A percentile compares a stretch with the other conserved stretches of the same genome.
phyloP scores from a whole-genome alignment of 1,284 basidiomycete species.

The Uromyces viciae-fabae region DNA sequence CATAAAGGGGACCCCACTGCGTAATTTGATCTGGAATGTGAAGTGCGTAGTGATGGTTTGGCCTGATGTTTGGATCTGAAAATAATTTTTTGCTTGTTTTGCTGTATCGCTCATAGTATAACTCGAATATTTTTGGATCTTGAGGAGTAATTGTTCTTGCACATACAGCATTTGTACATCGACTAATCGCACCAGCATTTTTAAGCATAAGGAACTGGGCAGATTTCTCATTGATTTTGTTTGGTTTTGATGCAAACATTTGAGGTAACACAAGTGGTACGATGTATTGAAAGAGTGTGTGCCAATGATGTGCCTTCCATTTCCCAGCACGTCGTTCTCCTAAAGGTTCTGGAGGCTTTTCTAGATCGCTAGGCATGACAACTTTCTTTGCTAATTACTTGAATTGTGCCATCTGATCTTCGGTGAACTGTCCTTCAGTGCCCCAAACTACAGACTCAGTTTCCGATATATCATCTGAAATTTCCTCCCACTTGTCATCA shows the following conservation, averaged over 20 bases:
- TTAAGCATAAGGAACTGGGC: neutral
- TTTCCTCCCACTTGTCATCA: neutral
- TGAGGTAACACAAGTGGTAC: neutral
- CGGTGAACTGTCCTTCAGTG: neutral
- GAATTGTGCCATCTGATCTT: slow-evolving; percentile 1
- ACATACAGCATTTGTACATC: neutral
- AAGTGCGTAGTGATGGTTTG: slow-evolving; percentile 10
- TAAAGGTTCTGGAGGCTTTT: neutral
- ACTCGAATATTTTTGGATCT: neutral
- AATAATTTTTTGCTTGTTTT: neutral
- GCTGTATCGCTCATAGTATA: neutral
- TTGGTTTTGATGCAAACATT: neutral
- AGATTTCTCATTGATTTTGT: neutral
- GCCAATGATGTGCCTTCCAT: neutral
- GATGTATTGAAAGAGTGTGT: neutral
- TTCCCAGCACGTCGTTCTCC: neutral
- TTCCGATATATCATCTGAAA: neutral
- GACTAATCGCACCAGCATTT: neutral
- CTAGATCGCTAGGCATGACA: neutral
- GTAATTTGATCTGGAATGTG: neutral
- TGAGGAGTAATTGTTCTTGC: neutral
- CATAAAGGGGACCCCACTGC: neutral
- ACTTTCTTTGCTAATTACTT: neutral
- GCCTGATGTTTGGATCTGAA: neutral
- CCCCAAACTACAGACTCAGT: neutral